Base-by-base conservation (phyloP, 2,329 filamentous ascomycete genomes). In the Penicillium sp. region DNA sequence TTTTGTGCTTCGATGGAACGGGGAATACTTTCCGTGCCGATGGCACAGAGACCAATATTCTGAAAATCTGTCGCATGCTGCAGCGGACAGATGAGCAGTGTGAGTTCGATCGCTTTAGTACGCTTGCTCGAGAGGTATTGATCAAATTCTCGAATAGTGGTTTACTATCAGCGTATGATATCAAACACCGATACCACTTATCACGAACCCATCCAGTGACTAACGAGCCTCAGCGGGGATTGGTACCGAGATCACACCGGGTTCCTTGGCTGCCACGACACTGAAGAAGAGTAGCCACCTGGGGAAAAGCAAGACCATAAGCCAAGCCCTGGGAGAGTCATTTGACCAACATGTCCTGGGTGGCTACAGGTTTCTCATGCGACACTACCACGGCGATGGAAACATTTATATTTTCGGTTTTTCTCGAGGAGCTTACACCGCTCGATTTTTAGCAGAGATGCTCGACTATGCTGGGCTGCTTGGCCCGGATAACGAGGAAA, bases 301-400 rank as follows among this genome's bases (percentile, higher is more conserved):
- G 1, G 20, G 30, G 6, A 54, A 42, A 12, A 51, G 15, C 29
- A 56, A 54, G 18, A 49, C 44, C 4, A 32, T 54, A 3, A 89
- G 92, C 66, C 88, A 86, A 18, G 89, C 89, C 4, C 71, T 94
- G 51, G 90, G 90, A 1, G 87, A 87, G 0, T 90, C 87, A 0
- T 92, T 94, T 58, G 88, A 88, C 58, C 80, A 90, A 47, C 90
- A 94, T 71, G 89, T 93, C 5, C 87, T 93, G 58, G 89, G 85
- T 4, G 90, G 88, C 1, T 94, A 94, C 71, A 84, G 85, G 46
- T 90, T 91, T 66, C 77, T 91, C 24, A 89, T 90, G 86, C 81
- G 84, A 12, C 88, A 85, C 66, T 89, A 89, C 66, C 76, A 77
- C 37, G 79, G 81, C 0, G 76, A 76, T 13, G 74, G 78, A 51